Base-by-base conservation (phyloP, 768 basidiomycete genomes). In the Serendipita vermifera region DNA sequence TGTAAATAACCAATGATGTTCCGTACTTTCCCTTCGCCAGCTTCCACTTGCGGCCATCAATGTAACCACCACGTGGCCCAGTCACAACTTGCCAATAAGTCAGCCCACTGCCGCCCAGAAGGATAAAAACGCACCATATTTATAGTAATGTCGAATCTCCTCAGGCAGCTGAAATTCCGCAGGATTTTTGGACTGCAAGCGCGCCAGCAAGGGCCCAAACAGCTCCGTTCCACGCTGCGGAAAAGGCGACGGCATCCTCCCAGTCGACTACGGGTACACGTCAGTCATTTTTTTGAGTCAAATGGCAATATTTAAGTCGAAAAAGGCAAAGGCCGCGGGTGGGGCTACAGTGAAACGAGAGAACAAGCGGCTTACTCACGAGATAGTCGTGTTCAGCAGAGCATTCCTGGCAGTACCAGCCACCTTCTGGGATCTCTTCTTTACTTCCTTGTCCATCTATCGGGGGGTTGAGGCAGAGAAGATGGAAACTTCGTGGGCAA, bases 401-500 rank as follows among this genome's bases (percentile, higher is more conserved):
- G 58, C 11, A 33, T 58, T 29, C 43, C 38, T 55, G 13, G 31
- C 88, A 89, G 69, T 81, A 87, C 83, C 85, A 91, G 66, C 79
- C 72, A 62, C 82, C 79, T 70, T 88, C 86, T 11, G 87, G 85
- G 40, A 96, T 80, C 68, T 96, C 90, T 59, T 85, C 76, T 48
- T 51, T 51, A 2, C 22, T 31, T 22, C 46, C 32, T 9, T 22
- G 46, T 11, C 81, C 73, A 59, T 92, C 87, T 74, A 97, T 79
- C 20, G 96, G 96, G 55, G 96, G 96, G 68, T 99, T 87, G 61
- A 99, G 77, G 69, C 96, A 99, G 79, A 86, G 83, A 59, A 98
- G 81, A 70, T 99, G 96, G 69, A 96, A 99, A 5, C 92, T 90
- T 60, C 85, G 74, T 33, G 94, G 89, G 67, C 96, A 99, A 17